Evolutionary conservation across 441 rosid species (phyloP).

Genomic region (Dalechampia spathulata): DNA sequence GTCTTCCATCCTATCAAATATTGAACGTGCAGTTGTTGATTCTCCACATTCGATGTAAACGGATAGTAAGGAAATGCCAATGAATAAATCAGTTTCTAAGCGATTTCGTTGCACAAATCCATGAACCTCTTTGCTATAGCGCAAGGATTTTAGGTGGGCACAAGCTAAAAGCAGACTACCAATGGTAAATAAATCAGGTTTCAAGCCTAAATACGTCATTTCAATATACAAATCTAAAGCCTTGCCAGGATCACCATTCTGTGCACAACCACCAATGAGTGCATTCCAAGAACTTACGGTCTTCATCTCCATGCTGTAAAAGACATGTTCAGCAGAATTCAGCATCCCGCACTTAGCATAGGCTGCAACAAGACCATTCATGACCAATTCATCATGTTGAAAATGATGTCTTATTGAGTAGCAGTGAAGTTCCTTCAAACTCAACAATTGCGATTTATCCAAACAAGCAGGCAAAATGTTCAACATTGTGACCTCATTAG

Average conservation of each 20-base stretch:
- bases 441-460: conserved; percentile 26
- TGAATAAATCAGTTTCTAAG: conserved; percentile 38
- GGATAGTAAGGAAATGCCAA: conserved; percentile 37
- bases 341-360: conserved; percentile 51
- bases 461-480: conserved; percentile 39
- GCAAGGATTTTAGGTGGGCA: conserved; percentile 34
- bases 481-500: conserved; percentile 44
- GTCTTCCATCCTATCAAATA: conserved; percentile 42
- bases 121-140: conserved; percentile 42
- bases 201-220: conserved; percentile 34
- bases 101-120: conserved; percentile 40
- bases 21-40: conserved; percentile 27
- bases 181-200: conserved; percentile 47
- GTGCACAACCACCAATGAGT: conserved; percentile 48
- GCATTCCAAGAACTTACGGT: conserved; percentile 72
- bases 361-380: conserved; percentile 49
- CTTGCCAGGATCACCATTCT: conserved; percentile 38
- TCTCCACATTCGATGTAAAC: conserved; percentile 43
- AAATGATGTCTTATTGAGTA: conserved; percentile 42
- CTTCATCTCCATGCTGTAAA: conserved; percentile 30
- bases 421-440: conserved; percentile 60
- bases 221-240: conserved; percentile 36
- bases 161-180: conserved; percentile 55
- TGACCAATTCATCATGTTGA: conserved; percentile 36
- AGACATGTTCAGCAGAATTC: conserved; percentile 36